Conservation (phyloP, 768 basidiomycete species). For the Candolleomyces aberdarensis region DNA sequence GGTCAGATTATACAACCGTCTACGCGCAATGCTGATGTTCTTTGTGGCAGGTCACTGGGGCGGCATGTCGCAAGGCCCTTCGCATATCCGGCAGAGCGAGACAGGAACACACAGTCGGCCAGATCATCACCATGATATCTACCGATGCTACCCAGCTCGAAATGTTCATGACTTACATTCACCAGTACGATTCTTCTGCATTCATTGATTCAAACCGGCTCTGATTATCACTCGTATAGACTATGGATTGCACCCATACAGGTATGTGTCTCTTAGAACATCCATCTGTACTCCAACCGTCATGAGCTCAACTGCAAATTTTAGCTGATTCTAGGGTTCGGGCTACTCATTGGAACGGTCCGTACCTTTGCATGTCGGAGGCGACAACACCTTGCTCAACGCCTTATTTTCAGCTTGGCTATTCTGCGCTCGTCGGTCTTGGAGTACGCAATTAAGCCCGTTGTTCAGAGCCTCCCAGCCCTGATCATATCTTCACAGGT, state of each 20-base stretch:
- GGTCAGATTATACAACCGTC: slow-evolving; percentile 6
- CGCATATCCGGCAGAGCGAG: slow-evolving; percentile 61
- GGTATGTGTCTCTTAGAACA: slow-evolving; percentile 18
- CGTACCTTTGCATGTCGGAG: slow-evolving; percentile 9
- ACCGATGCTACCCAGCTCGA: slow-evolving; percentile 60
- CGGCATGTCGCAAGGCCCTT: slow-evolving; percentile 64
- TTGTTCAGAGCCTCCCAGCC: too few species aligned
- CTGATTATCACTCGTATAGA: slow-evolving; percentile 25
- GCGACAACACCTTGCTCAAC: not conserved
- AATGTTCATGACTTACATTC: slow-evolving; percentile 38
- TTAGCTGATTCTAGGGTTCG: slow-evolving; percentile 55
- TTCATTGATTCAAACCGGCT: not conserved
- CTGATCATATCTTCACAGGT: slow-evolving; percentile 15
- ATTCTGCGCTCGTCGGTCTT: slow-evolving; percentile 67
- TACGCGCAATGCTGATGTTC: not conserved
- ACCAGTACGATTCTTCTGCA: slow-evolving; percentile 30
- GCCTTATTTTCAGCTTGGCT: slow-evolving; percentile 46
- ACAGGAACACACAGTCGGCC: slow-evolving; percentile 56
- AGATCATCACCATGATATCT: slow-evolving; percentile 70
- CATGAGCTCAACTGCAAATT: not conserved
- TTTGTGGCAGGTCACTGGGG: slow-evolving; percentile 33
- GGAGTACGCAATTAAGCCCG: slow-evolving; percentile 13
- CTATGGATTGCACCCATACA: slow-evolving; percentile 63
- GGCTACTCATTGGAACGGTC: slow-evolving; percentile 58
- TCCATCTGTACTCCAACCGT: not conserved